A percentile compares a stretch with the other conserved stretches of the same genome.
These are phyloP conservation scores for Penicillium desertorum DNA, from an alignment of 495 filamentous ascomycete genomes.

Conservation along the genomic window DNA sequence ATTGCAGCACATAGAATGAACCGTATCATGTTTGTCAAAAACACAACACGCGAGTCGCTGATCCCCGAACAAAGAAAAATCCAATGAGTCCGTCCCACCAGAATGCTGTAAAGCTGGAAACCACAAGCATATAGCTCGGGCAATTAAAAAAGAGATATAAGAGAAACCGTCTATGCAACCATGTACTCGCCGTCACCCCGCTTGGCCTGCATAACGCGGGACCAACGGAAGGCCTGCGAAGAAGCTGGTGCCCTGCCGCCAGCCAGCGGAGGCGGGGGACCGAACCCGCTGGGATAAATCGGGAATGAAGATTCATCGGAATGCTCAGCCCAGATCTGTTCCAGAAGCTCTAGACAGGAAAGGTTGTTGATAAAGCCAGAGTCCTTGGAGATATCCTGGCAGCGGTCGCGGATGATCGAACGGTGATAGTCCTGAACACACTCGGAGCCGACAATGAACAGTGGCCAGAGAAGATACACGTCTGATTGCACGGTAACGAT, in stretches of 20 bases:
- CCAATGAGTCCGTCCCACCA: background rate
- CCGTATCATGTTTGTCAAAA: slow-evolving; percentile 27
- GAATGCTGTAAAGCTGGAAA: slow-evolving; percentile 8
- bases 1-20: slow-evolving; percentile 15
- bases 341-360: slow-evolving; percentile 78
- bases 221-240: slow-evolving; percentile 68
- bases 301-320: slow-evolving; percentile 28
- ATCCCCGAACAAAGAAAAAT: slow-evolving; percentile 12
- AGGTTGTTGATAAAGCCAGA: slow-evolving; percentile 93
- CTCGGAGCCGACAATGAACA: slow-evolving; percentile 89
- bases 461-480: slow-evolving; percentile 91
- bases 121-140: background rate
- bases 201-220: slow-evolving; percentile 64
- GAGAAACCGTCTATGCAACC: slow-evolving; percentile 57
- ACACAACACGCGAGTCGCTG: slow-evolving; percentile 15
- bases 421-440: slow-evolving; percentile 82
- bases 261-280: slow-evolving; percentile 21
- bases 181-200: slow-evolving; percentile 82
- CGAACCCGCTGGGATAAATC: slow-evolving; percentile 23
- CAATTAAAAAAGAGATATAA: slow-evolving; percentile 3
- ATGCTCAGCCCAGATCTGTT: slow-evolving; percentile 73
- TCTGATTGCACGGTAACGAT: slow-evolving; percentile 75
- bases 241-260: slow-evolving; percentile 17
- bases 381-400: slow-evolving; percentile 80
- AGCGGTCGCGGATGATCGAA: slow-evolving; percentile 71